Base-by-base conservation (phyloP, 2,329 filamentous ascomycete species). In the Fusarium chaquense region DNA sequence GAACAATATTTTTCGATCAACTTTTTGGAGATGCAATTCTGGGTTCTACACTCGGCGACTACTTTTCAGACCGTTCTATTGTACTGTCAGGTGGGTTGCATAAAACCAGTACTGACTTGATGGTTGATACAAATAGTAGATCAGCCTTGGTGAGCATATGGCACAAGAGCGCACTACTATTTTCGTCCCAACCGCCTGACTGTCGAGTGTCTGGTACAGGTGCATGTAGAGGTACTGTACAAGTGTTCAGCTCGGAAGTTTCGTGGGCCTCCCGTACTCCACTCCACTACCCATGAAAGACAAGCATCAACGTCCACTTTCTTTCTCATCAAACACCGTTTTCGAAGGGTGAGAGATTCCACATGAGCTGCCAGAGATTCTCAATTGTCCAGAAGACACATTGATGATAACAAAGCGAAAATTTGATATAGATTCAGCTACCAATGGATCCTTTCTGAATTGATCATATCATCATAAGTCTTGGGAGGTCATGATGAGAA, bases 311-410 rank as follows among this genome's bases (percentile, higher is more conserved):
- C 63, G 58, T 69, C 57, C 52, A 54, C 52, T 47, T 45, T 49
- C 57, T 62, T 67, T 70, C 62, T 70, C 61, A 69, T 67, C 67
- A 67, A 67, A 65, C 52, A 35, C 49, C 38, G n/a, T 53, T 58
- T 62, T 47, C 33, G 40, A 55, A 67, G 32, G 26, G 49, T 26
- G 22, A 43, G 41, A 22, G 40, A 65, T 51, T 57, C 36, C 32
- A 63, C n/a, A 30, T 52, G 13, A 36, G 36, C 15, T 61, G 18
- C 22, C n/a, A 36, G 33, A 20, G 35, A 10, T 26, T 49, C 15
- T 20, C 24, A 24, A 32, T 18, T 20, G 11, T 30, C 30, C 24
- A 53, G 18, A 16, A 45, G 24, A 50, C 20, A 24, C 28, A 15
- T 5, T 13, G 22, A 9, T 13, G 4, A 15, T 11, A 12, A 18